Conservation (phyloP, 768 basidiomycete genomes). For the Naganishia vaughanmartiniae region DNA sequence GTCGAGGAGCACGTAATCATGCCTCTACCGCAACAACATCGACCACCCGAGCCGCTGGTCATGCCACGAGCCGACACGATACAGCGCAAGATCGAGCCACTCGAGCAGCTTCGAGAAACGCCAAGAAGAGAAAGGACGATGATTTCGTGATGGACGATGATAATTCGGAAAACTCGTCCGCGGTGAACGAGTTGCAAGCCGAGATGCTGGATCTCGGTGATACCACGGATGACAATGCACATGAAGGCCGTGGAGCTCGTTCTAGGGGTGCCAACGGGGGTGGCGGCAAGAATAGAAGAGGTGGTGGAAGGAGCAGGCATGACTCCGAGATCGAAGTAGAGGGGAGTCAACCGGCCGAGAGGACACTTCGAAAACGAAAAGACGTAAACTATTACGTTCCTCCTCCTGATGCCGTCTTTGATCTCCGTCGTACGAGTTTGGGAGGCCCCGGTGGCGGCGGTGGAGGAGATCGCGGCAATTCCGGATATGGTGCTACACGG, state of each 20-base stretch:
- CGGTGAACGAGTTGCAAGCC: slow-evolving; percentile 19
- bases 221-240: slow-evolving; percentile 11
- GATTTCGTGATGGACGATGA: slow-evolving; percentile 18
- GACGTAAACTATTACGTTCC: slow-evolving; percentile 22
- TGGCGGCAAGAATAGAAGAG: not conserved
- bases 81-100: slow-evolving; percentile 19
- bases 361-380: slow-evolving; percentile 24
- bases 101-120: slow-evolving; percentile 4
- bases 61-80: slow-evolving; percentile 1
- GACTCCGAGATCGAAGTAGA: slow-evolving; percentile 14
- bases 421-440: slow-evolving; percentile 13
- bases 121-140: slow-evolving; percentile 14
- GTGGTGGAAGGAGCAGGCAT: not conserved
- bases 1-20: not conserved
- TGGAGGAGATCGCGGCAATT: not conserved
- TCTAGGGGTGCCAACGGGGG: not conserved
- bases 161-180: slow-evolving; percentile 16
- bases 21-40: not conserved
- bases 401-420: slow-evolving; percentile 9
- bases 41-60: not conserved
- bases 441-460: not conserved
- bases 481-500: slow-evolving; percentile 6
- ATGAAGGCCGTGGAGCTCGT: not conserved
- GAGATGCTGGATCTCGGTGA: slow-evolving; percentile 12
- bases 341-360: slow-evolving; percentile 22